Evolutionary conservation across 768 basidiomycete genomes (phyloP).

Genomic region (Lactarius pseudohatsudake): DNA sequence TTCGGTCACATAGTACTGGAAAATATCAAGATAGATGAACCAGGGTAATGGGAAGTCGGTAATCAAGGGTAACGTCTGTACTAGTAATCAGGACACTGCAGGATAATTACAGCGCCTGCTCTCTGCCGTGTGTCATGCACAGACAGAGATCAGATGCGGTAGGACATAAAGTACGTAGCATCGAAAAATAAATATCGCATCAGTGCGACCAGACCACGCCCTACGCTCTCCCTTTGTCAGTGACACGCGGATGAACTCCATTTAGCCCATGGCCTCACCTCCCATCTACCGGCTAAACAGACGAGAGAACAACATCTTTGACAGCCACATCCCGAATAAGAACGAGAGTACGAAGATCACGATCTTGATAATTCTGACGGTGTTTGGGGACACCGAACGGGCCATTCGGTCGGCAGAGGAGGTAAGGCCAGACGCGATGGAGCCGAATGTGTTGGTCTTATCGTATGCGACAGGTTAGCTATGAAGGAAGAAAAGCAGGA

Average conservation of each 20-base stretch:
- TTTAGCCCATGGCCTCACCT: not conserved
- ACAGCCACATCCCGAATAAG: constrained; percentile 37
- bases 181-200: not conserved
- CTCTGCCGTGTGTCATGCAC: not conserved
- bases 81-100: not conserved
- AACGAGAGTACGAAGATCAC: constrained; percentile 31
- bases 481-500: not conserved
- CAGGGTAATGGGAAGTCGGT: not conserved
- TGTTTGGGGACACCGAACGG: constrained; percentile 36
- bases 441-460: constrained; percentile 37
- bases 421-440: constrained; percentile 35
- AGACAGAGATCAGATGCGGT: not conserved
- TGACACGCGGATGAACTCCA: not conserved
- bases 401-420: constrained; percentile 37
- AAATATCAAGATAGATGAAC: not conserved
- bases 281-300: constrained; percentile 12
- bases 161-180: constrained; percentile 14
- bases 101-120: not conserved
- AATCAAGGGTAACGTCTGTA: not conserved
- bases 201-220: not conserved
- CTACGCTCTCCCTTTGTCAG: not conserved
- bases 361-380: constrained; percentile 29
- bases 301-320: constrained; percentile 33
- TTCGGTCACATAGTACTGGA: not conserved
- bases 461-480: not conserved